Conservation (phyloP, 805 yeast species). For the Candida manassasensis region DNA sequence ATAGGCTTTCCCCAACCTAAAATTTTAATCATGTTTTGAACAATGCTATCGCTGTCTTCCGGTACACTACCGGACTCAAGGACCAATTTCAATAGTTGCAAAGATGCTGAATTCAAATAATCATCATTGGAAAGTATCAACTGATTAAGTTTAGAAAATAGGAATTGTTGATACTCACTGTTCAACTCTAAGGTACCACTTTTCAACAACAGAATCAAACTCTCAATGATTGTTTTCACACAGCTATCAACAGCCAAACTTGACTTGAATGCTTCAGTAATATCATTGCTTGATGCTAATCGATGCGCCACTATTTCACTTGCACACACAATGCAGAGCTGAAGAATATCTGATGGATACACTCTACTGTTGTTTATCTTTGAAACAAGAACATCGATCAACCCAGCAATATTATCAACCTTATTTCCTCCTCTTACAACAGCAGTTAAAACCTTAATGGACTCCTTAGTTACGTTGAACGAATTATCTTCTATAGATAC, state of each 20-base stretch:
- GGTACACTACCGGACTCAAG: constrained; percentile 1
- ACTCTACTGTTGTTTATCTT: constrained; percentile 18
- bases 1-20: constrained; percentile 3
- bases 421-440: constrained; percentile 1
- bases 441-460: constrained; percentile 13
- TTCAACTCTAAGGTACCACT: constrained; percentile 9
- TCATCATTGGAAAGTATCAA: constrained; percentile 27
- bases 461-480: constrained; percentile 24
- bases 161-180: constrained; percentile 9
- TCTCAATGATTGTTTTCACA: constrained; percentile 22
- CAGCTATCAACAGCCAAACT: constrained; percentile 24
- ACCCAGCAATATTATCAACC: constrained; percentile 4
- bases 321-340: constrained; percentile 20
- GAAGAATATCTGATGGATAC: constrained; percentile 27
- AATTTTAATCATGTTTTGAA: not conserved
- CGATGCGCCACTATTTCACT: constrained; percentile 16
- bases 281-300: constrained; percentile 7
- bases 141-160: constrained; percentile 15
- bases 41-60: not conserved
- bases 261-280: constrained; percentile 16
- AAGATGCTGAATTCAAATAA: constrained; percentile 17
- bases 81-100: constrained; percentile 13
- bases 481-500: constrained; percentile 20
- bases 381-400: constrained; percentile 15
- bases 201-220: constrained; percentile 11